Base-by-base conservation (phyloP, 164 flowering plant genomes). In the Buxus sempervirens region DNA sequence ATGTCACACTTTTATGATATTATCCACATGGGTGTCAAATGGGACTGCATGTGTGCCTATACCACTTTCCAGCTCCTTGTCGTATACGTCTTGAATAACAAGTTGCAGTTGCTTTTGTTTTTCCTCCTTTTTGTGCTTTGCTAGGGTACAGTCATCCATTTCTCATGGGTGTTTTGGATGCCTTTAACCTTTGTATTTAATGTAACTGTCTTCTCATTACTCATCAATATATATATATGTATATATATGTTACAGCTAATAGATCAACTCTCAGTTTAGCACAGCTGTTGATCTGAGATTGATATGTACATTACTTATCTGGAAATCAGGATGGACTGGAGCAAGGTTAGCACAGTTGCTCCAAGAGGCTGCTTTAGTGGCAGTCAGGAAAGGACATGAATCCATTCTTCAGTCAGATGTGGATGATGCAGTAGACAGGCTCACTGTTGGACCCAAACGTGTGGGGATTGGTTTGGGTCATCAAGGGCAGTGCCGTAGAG, bases 361-460 rank as follows among this genome's bases (percentile, higher is more conserved):
- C 64, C 98, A 94, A 76, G 98, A 94, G 82, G 91, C 97, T 71
- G 98, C 98, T 73, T 85, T 94, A 72, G 90, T 91, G 69, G 97
- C 98, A 15, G 96, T 90, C 18, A 85, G 98, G 68, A 90, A 87
- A 78, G 80, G 84, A 51, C 97, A 94, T 73, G 75, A 73, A 53
- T 76, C 96, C 28, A 85, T 94, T 77, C 79, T 86, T 72, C 90
- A 80, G 71, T 82, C 90, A 42, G 97, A 94, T 62, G 73, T 94
- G 86, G 94, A 91, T 80, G 93, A 85, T 76, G 98, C 98, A 58
- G 96, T 91, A 67, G 98, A 90, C 77, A 84, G 97, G 63, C 90
- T 91, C 51, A 91, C 98, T 16, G 88, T 94, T 23, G 98, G 98
- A 62, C 98, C 98, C 20, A 88, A 81, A 76, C 88, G 88, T 45